Conservation (phyloP, 495 filamentous ascomycete species). For the Annulohypoxylon stygium region DNA sequence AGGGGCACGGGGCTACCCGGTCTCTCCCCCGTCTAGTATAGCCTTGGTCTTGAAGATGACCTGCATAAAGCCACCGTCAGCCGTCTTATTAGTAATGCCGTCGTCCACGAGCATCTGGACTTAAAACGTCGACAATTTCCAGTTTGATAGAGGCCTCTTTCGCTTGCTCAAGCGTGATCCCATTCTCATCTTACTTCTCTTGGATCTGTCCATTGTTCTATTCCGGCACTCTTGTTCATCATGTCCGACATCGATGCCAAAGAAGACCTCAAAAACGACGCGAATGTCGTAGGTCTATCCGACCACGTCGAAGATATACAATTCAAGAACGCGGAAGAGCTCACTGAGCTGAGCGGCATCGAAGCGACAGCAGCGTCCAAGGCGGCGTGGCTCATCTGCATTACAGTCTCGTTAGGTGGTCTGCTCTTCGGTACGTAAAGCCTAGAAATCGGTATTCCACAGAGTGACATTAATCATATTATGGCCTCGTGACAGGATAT, state of each 20-base stretch:
- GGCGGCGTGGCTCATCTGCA: not conserved
- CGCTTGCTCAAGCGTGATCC: not conserved
- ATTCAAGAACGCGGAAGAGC: not conserved
- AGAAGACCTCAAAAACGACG: not conserved
- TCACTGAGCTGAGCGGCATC: not conserved
- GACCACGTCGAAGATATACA: not conserved
- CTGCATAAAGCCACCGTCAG: not conserved
- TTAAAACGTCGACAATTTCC: not conserved
- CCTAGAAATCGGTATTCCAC: not conserved
- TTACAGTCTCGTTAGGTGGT: not conserved
- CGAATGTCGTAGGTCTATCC: not conserved
- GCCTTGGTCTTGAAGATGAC: not conserved
- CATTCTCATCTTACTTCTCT: not conserved
- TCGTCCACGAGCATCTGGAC: not conserved
- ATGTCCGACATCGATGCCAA: not conserved
- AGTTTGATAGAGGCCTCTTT: not conserved
- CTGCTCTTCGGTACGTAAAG: not conserved
- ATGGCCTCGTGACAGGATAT: not conserved
- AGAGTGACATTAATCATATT: conserved; percentile 2
- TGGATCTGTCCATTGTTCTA: not conserved
- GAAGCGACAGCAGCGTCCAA: not conserved
- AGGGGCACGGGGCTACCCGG: not conserved
- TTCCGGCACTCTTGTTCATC: not conserved
- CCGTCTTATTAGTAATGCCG: not conserved
- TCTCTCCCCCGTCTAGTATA: not conserved